phyloP scores from a whole-genome alignment of 2,329 filamentous ascomycete species.

The Biscogniauxia sp. region DNA sequence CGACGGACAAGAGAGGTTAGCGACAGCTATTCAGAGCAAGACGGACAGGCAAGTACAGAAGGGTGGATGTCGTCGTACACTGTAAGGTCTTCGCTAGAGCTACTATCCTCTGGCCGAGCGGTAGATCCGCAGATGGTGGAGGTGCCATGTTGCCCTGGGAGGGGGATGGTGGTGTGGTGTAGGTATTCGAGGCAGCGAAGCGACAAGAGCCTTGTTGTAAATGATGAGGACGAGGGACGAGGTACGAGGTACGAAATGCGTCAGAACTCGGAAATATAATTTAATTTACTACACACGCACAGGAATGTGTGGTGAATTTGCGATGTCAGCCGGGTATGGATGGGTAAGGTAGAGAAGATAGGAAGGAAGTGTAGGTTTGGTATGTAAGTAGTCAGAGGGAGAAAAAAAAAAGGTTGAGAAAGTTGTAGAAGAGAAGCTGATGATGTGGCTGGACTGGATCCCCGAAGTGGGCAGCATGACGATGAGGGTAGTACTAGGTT shows the following conservation, averaged over 20 bases:
- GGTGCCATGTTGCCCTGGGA: conserved; percentile 59
- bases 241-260: no score
- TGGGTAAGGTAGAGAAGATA: neutral
- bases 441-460: conserved; percentile 28
- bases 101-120: conserved; percentile 72
- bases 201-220: neutral
- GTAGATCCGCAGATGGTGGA: conserved; percentile 66
- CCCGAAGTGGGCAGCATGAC: conserved; percentile 23
- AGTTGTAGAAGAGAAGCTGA: conserved; percentile 15
- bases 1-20: conserved; percentile 32
- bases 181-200: neutral
- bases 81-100: conserved; percentile 85
- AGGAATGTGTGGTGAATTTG: no score
- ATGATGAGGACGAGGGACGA: no score
- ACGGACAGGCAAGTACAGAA: neutral
- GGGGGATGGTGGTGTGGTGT: no score
- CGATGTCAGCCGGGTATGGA: neutral
- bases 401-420: neutral
- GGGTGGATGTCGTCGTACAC: conserved; percentile 55
- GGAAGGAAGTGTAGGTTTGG: conserved; percentile 5
- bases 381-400: neutral
- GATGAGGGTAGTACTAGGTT: conserved; percentile 7
- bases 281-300: no score
- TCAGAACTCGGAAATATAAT: no score
- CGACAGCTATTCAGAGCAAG: conserved; percentile 17